A percentile compares a stretch with the other conserved stretches of the same genome.
Evolutionary conservation across 148 eudicot species (phyloP).

Genomic region (Nepenthes mirabilis): DNA sequence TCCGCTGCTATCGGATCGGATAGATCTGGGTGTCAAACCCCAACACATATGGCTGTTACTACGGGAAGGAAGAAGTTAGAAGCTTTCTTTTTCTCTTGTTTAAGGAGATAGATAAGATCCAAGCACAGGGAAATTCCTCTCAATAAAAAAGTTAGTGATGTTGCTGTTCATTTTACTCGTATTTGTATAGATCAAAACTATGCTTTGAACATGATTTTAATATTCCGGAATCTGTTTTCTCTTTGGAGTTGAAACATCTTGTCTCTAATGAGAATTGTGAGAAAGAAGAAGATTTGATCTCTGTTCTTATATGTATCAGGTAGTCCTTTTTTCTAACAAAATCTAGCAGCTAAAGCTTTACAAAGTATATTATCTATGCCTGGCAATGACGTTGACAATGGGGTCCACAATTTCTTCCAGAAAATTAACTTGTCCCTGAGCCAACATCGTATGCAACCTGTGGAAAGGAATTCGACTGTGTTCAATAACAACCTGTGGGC

Average conservation of each 20-base stretch:
- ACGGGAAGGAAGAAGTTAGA: too few relatives aligned
- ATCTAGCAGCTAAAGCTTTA: conserved; percentile 19
- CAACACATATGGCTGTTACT: too few relatives aligned
- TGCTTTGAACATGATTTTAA: too few relatives aligned
- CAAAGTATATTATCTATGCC: conserved; percentile 58
- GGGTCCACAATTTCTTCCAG: conserved; percentile 85
- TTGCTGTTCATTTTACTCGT: too few relatives aligned
- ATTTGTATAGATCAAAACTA: too few relatives aligned
- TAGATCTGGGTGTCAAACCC: too few relatives aligned
- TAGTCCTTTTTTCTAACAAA: background rate
- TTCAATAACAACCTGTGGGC: conserved; percentile 40
- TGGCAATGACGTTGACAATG: conserved; percentile 80
- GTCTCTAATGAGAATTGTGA: background rate
- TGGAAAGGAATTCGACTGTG: conserved; percentile 51
- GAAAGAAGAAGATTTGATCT: background rate
- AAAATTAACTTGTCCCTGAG: conserved; percentile 53
- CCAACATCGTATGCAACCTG: conserved; percentile 42
- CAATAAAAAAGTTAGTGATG: too few relatives aligned
- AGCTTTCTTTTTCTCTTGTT: too few relatives aligned
- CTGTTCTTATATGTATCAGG: conserved; percentile 7
- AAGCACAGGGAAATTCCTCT: too few relatives aligned
- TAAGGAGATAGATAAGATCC: too few relatives aligned
- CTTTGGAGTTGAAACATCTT: background rate
- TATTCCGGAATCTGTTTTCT: too few relatives aligned
- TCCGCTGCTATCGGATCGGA: too few relatives aligned